phyloP scores from a whole-genome alignment of 352 stramenopile genomes.

The Aphanomyces astaci region DNA sequence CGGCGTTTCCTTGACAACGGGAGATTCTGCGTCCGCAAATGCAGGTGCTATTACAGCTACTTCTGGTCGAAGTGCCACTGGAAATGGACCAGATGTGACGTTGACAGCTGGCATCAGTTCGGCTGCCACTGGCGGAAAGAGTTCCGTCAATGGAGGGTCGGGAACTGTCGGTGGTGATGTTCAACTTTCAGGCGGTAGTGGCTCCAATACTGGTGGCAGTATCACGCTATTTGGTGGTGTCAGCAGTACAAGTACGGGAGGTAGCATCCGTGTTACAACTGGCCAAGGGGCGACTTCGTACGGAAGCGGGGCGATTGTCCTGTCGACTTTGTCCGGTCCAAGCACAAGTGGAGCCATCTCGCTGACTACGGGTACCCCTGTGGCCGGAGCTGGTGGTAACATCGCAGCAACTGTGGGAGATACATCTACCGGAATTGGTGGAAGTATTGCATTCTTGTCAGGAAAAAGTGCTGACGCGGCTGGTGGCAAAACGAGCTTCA shows the following conservation, averaged over 20 bases:
- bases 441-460: neutral
- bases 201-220: slow-evolving; percentile 16
- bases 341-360: slow-evolving; percentile 15
- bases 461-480: neutral
- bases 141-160: neutral
- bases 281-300: slow-evolving; percentile 14
- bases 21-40: slow-evolving; percentile 1
- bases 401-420: neutral
- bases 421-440: slow-evolving; percentile 1
- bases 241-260: slow-evolving; percentile 7
- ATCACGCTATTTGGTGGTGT: slow-evolving; percentile 3
- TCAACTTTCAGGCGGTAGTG: neutral
- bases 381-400: slow-evolving; percentile 9
- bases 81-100: neutral
- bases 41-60: neutral
- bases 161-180: slow-evolving; percentile 17
- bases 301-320: slow-evolving; percentile 2
- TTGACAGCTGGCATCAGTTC: slow-evolving; percentile 12
- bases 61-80: neutral
- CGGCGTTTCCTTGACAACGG: neutral
- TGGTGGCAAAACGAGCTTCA: neutral
- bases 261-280: neutral
- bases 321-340: slow-evolving; percentile 11
- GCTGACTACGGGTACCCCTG: slow-evolving; percentile 4
- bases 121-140: slow-evolving; percentile 4